phyloP scores from a whole-genome alignment of 768 basidiomycete species.

The Suillus alpinus region DNA sequence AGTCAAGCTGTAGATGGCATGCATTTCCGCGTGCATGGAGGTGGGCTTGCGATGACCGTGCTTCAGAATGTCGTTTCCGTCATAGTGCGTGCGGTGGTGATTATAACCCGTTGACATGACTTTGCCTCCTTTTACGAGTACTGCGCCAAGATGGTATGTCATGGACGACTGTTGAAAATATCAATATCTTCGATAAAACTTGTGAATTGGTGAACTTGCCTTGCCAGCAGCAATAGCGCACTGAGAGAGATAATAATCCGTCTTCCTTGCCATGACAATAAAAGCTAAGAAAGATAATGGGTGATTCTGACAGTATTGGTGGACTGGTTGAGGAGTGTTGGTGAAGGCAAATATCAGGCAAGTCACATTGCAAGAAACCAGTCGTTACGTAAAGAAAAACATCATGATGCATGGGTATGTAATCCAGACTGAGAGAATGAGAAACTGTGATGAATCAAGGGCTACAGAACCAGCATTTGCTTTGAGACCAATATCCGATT shows the following conservation, averaged over 20 bases:
- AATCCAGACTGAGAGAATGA: neutral
- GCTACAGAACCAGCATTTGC: slow-evolving; percentile 41
- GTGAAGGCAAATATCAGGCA: neutral
- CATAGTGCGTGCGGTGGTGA: slow-evolving; percentile 53
- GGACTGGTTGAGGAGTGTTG: neutral
- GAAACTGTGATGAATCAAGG: slow-evolving; percentile 10
- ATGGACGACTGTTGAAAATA: slow-evolving; percentile 34
- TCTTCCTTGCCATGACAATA: slow-evolving; percentile 33
- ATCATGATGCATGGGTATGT: neutral
- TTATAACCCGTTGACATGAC: slow-evolving; percentile 51
- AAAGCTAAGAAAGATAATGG: neutral
- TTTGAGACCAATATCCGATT: slow-evolving; percentile 81
- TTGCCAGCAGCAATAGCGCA: slow-evolving; percentile 48
- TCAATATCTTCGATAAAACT: neutral
- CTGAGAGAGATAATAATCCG: slow-evolving; percentile 50
- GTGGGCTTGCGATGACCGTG: slow-evolving; percentile 40
- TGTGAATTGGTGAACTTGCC: slow-evolving; percentile 16
- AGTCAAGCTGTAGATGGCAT: slow-evolving; percentile 52
- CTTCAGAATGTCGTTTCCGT: slow-evolving; percentile 39
- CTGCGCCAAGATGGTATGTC: slow-evolving; percentile 46
- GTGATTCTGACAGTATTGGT: neutral
- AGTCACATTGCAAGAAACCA: neutral
- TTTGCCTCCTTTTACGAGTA: slow-evolving; percentile 51
- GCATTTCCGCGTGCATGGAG: slow-evolving; percentile 60
- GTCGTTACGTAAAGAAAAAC: slow-evolving; percentile 1